A percentile compares a stretch with the other conserved stretches of the same genome.
Conservation (phyloP, 2,329 filamentous ascomycete species). For the Apiospora koreana region DNA sequence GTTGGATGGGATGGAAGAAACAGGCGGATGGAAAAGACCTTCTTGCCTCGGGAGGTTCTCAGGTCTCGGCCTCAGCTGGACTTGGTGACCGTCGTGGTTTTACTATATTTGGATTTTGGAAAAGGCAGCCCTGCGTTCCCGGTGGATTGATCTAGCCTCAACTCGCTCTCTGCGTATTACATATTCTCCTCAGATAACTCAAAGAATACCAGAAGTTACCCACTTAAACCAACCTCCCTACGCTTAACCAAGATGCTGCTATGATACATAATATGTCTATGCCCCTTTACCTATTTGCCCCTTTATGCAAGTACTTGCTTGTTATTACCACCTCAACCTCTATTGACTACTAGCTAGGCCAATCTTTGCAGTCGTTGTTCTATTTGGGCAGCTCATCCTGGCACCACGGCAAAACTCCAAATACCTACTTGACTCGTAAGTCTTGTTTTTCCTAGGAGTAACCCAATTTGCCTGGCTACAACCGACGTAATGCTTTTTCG, state of each 20-base stretch:
- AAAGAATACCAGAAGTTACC: conserved; percentile 67
- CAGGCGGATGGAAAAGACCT: conserved; percentile 9
- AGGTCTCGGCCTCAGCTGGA: conserved; percentile 14
- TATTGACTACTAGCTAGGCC: neutral
- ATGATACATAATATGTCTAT: neutral
- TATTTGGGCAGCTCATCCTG: neutral
- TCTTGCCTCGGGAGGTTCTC: conserved; percentile 27
- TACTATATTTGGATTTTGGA: conserved; percentile 27
- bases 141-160: conserved; percentile 41
- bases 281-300: neutral
- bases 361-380: neutral
- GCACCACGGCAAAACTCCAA: neutral
- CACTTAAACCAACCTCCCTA: conserved; percentile 44
- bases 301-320: neutral
- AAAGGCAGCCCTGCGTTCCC: conserved; percentile 30
- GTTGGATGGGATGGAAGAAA: conserved; percentile 10
- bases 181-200: conserved; percentile 43
- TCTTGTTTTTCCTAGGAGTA: neutral
- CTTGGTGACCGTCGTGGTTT: conserved; percentile 17
- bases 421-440: neutral
- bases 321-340: neutral
- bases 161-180: conserved; percentile 68
- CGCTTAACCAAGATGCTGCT: neutral
- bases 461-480: neutral
- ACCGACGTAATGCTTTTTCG: neutral